Base-by-base conservation (phyloP, 2,329 filamentous ascomycete genomes). In the Zopfia rhizophila region DNA sequence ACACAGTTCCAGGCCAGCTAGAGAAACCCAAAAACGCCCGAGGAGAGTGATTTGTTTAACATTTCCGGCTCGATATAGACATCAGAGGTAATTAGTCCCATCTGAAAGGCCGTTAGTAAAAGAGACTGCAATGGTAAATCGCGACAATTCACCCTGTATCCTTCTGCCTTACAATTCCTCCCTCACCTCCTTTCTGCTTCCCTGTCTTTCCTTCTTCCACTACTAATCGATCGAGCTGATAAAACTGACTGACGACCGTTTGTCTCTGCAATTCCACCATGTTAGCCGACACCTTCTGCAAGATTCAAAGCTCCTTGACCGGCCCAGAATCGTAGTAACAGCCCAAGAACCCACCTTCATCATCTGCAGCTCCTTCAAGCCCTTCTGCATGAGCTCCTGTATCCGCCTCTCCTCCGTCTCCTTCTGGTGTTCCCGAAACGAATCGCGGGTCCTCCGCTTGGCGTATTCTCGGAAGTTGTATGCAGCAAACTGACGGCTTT, bases 381-480 rank as follows among this genome's bases (percentile, higher is more conserved):
- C 94, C 66, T 90, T 88, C 74, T 97, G 91, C 61, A 97, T 82
- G 63, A 97, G 77, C 73, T 96, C 91, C 74, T 97, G 91, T 71
- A 96, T 81, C 75, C 82, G 80, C 53, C 90, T 81, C 56, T 84
- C 81, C 67, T 97, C 94, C 32, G 83, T 77, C 63, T 91, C 87
- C 44, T 74, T 70, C 72, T 84, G 82, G 73, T 95, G 82, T 72
- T 96, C 91, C 63, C 88, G 84, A 74, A 97, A 99, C 4, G 90
- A 87, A 78, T 97, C 94, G 70, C 83, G 84, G 70, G 94, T 96
- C 73, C 93, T 85, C 68, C 94, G 87, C 75, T 87, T 89, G 41
- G 94, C 92, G 75, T 99, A 99, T 73, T 97, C 93, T 76, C 94
- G 86, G 82, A 97, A 99, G 77, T 97, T 99, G 80, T 97, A 99